Percentiles rank a stretch among this genome's conserved stretches.
Conservation (phyloP, 2,329 filamentous ascomycete genomes). For the Tolypocladium tundrense region DNA sequence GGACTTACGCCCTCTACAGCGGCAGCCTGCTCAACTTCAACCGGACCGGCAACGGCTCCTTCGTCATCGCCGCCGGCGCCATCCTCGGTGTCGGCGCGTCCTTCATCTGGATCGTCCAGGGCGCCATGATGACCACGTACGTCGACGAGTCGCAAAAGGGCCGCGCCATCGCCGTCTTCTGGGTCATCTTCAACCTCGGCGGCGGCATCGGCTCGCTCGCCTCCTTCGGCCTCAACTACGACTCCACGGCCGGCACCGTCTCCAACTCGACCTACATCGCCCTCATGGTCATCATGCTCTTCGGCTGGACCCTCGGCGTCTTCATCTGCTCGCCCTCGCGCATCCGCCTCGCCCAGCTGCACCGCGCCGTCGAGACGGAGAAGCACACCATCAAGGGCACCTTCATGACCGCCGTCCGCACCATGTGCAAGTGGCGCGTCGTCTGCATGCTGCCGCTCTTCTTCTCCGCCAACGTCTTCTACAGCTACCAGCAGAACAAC, state of each 20-base stretch:
- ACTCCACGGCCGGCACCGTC: conserved; percentile 30
- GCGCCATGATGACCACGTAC: conserved; percentile 38
- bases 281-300: conserved; percentile 35
- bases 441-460: conserved; percentile 40
- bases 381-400: conserved; percentile 26
- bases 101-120: conserved; percentile 35
- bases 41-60: conserved; percentile 25
- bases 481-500: conserved; percentile 45
- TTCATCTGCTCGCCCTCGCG: conserved; percentile 37
- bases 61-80: conserved; percentile 33
- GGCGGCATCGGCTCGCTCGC: conserved; percentile 33
- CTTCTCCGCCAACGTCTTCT: conserved; percentile 44
- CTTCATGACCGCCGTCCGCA: conserved; percentile 24
- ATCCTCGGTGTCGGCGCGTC: conserved; percentile 34
- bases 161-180: conserved; percentile 31
- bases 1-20: conserved; percentile 35
- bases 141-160: conserved; percentile 22
- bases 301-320: conserved; percentile 35
- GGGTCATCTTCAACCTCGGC: conserved; percentile 36
- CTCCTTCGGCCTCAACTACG: conserved; percentile 24
- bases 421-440: conserved; percentile 32
- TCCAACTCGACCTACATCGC: conserved; percentile 40
- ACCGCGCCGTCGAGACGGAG: conserved; percentile 24
- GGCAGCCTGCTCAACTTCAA: conserved; percentile 33
- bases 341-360: conserved; percentile 26